phyloP scores from a whole-genome alignment of 495 filamentous ascomycete genomes.

The Physcia stellaris region DNA sequence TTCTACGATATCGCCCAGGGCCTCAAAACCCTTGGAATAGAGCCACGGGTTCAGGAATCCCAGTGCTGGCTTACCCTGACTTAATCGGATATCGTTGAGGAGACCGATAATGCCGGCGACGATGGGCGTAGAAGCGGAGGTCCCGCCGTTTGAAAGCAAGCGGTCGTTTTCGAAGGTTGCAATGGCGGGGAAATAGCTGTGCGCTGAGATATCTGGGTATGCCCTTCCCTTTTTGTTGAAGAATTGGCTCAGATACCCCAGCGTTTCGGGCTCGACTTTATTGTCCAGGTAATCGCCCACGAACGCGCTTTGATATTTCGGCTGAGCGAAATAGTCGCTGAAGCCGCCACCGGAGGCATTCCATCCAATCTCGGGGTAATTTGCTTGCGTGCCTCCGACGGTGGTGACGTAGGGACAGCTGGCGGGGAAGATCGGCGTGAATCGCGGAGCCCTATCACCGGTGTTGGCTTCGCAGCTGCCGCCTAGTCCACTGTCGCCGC shows the following conservation, averaged over 20 bases:
- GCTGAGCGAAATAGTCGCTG: constrained; percentile 47
- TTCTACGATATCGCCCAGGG: constrained; percentile 47
- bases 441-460: constrained; percentile 49
- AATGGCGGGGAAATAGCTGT: constrained; percentile 38
- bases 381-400: constrained; percentile 49
- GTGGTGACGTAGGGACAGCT: constrained; percentile 61
- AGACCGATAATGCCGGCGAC: constrained; percentile 49
- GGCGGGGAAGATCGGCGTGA: constrained; percentile 58
- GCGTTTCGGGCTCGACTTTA: constrained; percentile 25
- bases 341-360: constrained; percentile 57
- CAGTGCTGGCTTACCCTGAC: constrained; percentile 37
- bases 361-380: constrained; percentile 40
- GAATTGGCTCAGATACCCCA: too few species aligned
- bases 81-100: constrained; percentile 52
- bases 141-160: constrained; percentile 42
- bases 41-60: constrained; percentile 71
- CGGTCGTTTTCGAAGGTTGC: constrained; percentile 39
- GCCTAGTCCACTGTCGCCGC: constrained; percentile 61
- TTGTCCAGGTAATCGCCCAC: constrained; percentile 42
- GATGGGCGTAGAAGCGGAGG: constrained; percentile 47
- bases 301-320: constrained; percentile 44
- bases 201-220: constrained; percentile 64
- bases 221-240: constrained; percentile 55
- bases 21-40: constrained; percentile 38
- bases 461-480: constrained; percentile 51